These are phyloP conservation scores for Rhodotorula sp. DNA, from an alignment of 1,284 basidiomycete genomes.

Conservation along the genomic window DNA sequence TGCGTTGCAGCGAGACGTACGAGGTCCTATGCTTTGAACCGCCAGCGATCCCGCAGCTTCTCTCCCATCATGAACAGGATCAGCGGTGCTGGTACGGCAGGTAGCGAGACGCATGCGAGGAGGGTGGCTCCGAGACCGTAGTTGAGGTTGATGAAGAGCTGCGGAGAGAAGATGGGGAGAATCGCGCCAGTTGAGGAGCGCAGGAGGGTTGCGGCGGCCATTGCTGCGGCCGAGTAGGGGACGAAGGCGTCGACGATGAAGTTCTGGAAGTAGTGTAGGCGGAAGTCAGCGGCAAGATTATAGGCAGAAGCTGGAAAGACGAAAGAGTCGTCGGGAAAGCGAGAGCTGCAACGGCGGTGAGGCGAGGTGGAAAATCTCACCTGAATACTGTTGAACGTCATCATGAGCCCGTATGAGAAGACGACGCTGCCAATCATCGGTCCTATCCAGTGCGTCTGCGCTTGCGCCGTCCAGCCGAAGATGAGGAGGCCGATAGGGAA, in stretches of 20 bases:
- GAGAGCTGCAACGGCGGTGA: neutral
- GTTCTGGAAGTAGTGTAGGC: slow-evolving; percentile 27
- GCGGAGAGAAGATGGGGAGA: slow-evolving; percentile 52
- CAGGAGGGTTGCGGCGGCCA: slow-evolving; percentile 49
- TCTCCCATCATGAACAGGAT: slow-evolving; percentile 52
- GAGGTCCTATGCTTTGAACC: slow-evolving; percentile 44
- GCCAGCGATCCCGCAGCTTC: slow-evolving; percentile 48
- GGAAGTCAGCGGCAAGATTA: neutral
- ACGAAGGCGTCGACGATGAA: slow-evolving; percentile 34
- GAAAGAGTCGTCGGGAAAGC: neutral
- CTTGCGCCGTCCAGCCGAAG: slow-evolving; percentile 51
- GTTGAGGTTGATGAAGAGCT: slow-evolving; percentile 52
- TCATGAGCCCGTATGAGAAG: slow-evolving; percentile 37
- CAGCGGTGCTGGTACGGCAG: slow-evolving; percentile 52
- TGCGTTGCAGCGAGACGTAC: neutral
- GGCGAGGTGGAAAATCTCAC: neutral
- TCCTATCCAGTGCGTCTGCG: slow-evolving; percentile 50
- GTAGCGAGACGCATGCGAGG: slow-evolving; percentile 49
- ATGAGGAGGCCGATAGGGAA: slow-evolving; percentile 53
- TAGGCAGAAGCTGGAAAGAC: neutral
- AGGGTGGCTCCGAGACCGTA: slow-evolving; percentile 54
- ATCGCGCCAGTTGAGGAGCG: slow-evolving; percentile 51
- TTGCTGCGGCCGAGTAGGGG: slow-evolving; percentile 54
- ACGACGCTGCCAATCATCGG: slow-evolving; percentile 48
- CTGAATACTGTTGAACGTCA: slow-evolving; percentile 6